These are phyloP conservation scores for Typha latifolia DNA, from an alignment of 176 grass and related monocot genomes.

Conservation along the genomic window DNA sequence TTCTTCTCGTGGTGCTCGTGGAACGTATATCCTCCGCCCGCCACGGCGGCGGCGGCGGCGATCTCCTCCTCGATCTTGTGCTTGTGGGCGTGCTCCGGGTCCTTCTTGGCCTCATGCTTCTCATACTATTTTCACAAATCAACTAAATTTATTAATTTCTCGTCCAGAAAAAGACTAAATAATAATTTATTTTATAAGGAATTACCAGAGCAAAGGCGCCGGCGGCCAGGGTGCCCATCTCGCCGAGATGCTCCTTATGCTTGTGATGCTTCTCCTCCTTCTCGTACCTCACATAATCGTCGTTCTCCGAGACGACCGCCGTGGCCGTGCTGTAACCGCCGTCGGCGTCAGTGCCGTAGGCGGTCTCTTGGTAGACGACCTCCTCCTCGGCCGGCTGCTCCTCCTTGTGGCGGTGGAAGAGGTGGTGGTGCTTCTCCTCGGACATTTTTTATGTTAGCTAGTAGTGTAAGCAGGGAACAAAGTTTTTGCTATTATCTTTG, in stretches of 20 bases:
- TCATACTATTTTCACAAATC: slow-evolving; percentile 42
- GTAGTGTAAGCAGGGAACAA: too few relatives aligned
- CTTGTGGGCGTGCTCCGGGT: slow-evolving; percentile 56
- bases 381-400: background rate
- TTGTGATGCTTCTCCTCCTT: slow-evolving; percentile 76
- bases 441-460: background rate
- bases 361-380: background rate
- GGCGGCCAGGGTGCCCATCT: slow-evolving; percentile 47
- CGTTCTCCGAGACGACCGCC: background rate
- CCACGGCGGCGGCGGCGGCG: slow-evolving; percentile 42
- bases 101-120: slow-evolving; percentile 75
- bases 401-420: slow-evolving; percentile 8
- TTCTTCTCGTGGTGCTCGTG: slow-evolving; percentile 81
- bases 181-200: background rate
- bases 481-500: too few relatives aligned
- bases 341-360: too few relatives aligned
- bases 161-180: too few relatives aligned
- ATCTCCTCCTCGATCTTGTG: slow-evolving; percentile 77
- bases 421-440: slow-evolving; percentile 14
- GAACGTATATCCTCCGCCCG: slow-evolving; percentile 60
- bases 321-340: too few relatives aligned
- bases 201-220: slow-evolving; percentile 67
- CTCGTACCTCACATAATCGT: slow-evolving; percentile 35
- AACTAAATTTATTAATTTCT: background rate
- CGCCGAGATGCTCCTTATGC: slow-evolving; percentile 61